Percentiles rank a stretch among this genome's conserved stretches.
Conservation (phyloP, 352 stramenopile species). For the Phytophthora melonis region DNA sequence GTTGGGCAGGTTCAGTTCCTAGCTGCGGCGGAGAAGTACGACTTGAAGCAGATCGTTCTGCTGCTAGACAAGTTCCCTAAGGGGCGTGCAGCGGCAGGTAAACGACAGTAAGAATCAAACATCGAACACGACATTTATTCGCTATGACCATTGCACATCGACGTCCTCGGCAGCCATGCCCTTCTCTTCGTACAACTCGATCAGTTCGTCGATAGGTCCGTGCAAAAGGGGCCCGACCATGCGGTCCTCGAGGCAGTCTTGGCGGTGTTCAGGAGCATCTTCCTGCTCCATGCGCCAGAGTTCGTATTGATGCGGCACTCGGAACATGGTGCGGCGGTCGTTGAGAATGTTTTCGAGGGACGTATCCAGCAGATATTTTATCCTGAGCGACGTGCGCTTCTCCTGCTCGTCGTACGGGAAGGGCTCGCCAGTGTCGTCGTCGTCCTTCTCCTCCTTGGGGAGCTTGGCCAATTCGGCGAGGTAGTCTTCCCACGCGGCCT, state of each 20-base stretch:
- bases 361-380: slow-evolving; percentile 73
- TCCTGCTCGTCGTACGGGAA: slow-evolving; percentile 70
- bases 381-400: slow-evolving; percentile 57
- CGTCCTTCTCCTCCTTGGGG: slow-evolving; percentile 53
- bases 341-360: slow-evolving; percentile 62
- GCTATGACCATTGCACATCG: slow-evolving; percentile 38
- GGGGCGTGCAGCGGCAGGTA: slow-evolving; percentile 37
- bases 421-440: slow-evolving; percentile 30
- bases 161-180: slow-evolving; percentile 64
- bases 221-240: slow-evolving; percentile 58
- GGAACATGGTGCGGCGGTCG: slow-evolving; percentile 63
- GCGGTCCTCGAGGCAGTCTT: slow-evolving; percentile 44
- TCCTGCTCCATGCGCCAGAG: slow-evolving; percentile 80
- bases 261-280: slow-evolving; percentile 50
- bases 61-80: slow-evolving; percentile 82
- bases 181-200: slow-evolving; percentile 64
- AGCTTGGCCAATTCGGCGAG: slow-evolving; percentile 58
- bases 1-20: slow-evolving; percentile 71
- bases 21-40: slow-evolving; percentile 78
- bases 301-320: slow-evolving; percentile 59
- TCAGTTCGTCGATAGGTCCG: slow-evolving; percentile 55
- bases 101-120: slow-evolving; percentile 18
- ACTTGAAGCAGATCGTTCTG: slow-evolving; percentile 70
- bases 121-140: background rate
- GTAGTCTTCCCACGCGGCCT: slow-evolving; percentile 64